Base-by-base conservation (phyloP, 495 filamentous ascomycete genomes). In the Cudoniella acicularis region DNA sequence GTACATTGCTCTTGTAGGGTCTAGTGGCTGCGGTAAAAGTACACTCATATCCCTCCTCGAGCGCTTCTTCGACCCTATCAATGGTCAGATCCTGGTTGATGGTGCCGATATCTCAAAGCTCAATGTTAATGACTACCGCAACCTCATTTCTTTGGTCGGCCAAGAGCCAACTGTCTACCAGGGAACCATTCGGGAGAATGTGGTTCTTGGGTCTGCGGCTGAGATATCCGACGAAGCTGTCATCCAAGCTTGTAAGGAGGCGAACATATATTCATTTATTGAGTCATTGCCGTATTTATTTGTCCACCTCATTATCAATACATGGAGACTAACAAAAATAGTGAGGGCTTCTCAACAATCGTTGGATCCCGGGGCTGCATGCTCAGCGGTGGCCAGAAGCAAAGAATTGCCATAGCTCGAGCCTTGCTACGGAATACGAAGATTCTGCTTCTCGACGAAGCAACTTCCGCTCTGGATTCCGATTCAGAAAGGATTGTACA, bases 401-500 rank as follows among this genome's bases (percentile, higher is more conserved):
- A 98, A 70, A 89, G 94, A 59, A 93, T 97, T 69, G 81, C 80
- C 26, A 83, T 86, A 56, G 93, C 94, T 3, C 84, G 94, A 65
- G 93, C 92, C 25, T 84, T 98, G 55, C 90, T 98, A 24, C 90
- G 86, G 42, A 88, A 97, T 69, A 94, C 94, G n/a, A 95, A 93
- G 75, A 91, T 98, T 67, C 79, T 98, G 0, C 76, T 98, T 2
- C 83, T 98, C 16, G 94, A 98, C 66, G 94, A 98, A 72, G 94
- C 94, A 20, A 98, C 94, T 1, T 90, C 87, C 25, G 91, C 92
- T 1, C 79, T 98, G n/a, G 94, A 98, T 70, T 96, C 94, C 49
- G 93, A 91, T 67, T 91, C 89, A 13, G 94, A 98, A 74, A 90
- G 90, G 27, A 88, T 96, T 4, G 93, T 98, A 0, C 94, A 98